phyloP scores from a whole-genome alignment of 78 protist species.

The Tieghemostelium lacteum region DNA sequence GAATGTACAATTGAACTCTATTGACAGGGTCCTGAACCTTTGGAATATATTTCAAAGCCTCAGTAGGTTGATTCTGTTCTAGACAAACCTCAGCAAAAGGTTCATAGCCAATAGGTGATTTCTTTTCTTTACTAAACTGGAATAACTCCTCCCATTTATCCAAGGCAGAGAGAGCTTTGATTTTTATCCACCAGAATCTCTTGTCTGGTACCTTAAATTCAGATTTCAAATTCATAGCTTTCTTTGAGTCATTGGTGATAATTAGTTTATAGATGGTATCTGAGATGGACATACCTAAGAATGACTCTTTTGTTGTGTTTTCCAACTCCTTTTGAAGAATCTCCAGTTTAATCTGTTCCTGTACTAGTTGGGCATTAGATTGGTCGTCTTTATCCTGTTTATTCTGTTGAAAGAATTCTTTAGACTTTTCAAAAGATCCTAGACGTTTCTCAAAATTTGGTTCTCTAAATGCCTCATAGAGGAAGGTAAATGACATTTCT shows the following conservation, averaged over 20 bases:
- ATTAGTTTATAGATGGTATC: slow-evolving; percentile 72
- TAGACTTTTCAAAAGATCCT: not conserved
- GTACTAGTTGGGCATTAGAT: slow-evolving; percentile 1
- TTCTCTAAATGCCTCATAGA: slow-evolving; percentile 14
- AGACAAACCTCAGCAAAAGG: slow-evolving; percentile 84
- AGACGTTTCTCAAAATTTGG: slow-evolving; percentile 34
- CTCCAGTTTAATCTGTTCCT: slow-evolving; percentile 77
- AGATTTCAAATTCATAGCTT: slow-evolving; percentile 13
- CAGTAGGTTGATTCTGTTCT: slow-evolving; percentile 19
- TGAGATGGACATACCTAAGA: slow-evolving; percentile 30
- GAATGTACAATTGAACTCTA: slow-evolving; percentile 51
- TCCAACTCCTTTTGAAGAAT: slow-evolving; percentile 81
- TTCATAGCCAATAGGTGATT: slow-evolving; percentile 85
- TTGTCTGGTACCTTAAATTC: slow-evolving; percentile 77
- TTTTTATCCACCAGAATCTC: slow-evolving; percentile 82
- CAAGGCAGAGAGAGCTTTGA: slow-evolving; percentile 63
- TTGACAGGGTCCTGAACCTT: slow-evolving; percentile 36
- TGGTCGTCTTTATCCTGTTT: slow-evolving; percentile 62
- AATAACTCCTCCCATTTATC: slow-evolving; percentile 53
- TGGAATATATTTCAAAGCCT: slow-evolving; percentile 76
- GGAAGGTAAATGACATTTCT: slow-evolving; percentile 21
- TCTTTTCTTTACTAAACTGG: slow-evolving; percentile 61
- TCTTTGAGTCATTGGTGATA: slow-evolving; percentile 4
- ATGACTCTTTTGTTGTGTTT: not conserved
- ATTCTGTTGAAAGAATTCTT: not conserved